Percentiles rank a stretch among this genome's conserved stretches.
These are phyloP conservation scores for Digitaria exilis DNA, from an alignment of 202 grass and related monocot species.

Conservation along the genomic window DNA sequence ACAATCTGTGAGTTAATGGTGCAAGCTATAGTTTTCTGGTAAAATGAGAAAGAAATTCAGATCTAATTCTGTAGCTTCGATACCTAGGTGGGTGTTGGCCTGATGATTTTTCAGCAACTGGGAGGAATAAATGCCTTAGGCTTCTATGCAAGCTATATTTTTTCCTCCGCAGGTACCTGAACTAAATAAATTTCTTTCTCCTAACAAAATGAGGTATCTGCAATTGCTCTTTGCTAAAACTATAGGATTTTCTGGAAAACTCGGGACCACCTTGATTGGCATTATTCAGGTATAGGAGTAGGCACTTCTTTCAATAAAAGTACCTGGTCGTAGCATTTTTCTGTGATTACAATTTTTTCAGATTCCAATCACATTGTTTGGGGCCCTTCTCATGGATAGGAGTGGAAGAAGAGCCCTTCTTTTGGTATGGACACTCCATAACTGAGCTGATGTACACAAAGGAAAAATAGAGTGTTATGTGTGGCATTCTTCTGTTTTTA, in stretches of 20 bases:
- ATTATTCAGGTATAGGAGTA: constrained; percentile 59
- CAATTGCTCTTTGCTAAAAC: constrained; percentile 10
- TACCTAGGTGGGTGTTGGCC: constrained; percentile 44
- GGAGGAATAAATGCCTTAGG: constrained; percentile 53
- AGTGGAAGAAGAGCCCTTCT: constrained; percentile 75
- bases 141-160: constrained; percentile 49
- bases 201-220: background rate
- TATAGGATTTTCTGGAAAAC: constrained; percentile 74
- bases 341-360: constrained; percentile 24
- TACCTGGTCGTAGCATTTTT: background rate
- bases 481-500: constrained; percentile 35
- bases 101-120: constrained; percentile 59
- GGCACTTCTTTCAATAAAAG: constrained; percentile 13
- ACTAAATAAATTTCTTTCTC: background rate
- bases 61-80: constrained; percentile 2
- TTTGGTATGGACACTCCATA: constrained; percentile 52
- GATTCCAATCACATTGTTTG: constrained; percentile 68
- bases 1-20: background rate
- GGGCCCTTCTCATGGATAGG: constrained; percentile 77
- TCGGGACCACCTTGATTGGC: constrained; percentile 70
- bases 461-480: background rate
- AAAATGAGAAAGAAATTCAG: background rate
- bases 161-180: constrained; percentile 44
- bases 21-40: constrained; percentile 22
- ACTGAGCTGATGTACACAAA: constrained; percentile 7